Evolutionary conservation across 2,329 filamentous ascomycete species (phyloP), one percentile per base, ranked within the genome.

Genomic region (Colletotrichum kahawae): DNA sequence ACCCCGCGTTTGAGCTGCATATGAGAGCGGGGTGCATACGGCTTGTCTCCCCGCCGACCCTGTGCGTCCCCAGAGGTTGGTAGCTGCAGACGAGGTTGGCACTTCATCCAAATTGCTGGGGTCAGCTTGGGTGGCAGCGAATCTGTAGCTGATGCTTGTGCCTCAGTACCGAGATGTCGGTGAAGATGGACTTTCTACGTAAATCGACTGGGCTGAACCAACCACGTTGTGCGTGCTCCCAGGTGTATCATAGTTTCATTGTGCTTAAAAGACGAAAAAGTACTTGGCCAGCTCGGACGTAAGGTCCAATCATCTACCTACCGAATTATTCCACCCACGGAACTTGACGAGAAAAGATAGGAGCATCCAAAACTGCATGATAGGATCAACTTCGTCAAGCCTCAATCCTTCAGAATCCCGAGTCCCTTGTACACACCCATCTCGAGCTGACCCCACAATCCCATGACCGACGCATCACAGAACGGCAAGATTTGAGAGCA

Each of bases 401-500:
- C 43, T 51, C n/a, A 51, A 24, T 9, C 66, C 14, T 31, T 24
- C 3, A 34, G 7, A 4, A 29, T 71, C 36, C 31, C 31, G 14
- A 75, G 57, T 3, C 62, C 81, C 67, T 77, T 77, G 62, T 88
- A 87, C 38, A 85, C 82, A 68, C 81, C 82, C 4, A 80, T 72
- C 77, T 88, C 87, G 8, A 88, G 76, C 16, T 80, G 72, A 1
- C 68, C 72, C 86, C 86, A 89, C 6, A 89, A 66, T 0, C 79
- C 80, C 38, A 86, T 9, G 2, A 90, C 86, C 4, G 84, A 81
- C 0, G 80, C 71, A 77, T 90, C 86, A 3, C 75, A 85, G 79
- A 90, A 90, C 0, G 89, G 89, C 66, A 91, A 65, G 33, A 90
- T 85, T 80, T 91, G 90, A 4, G 84, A 83, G 48, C 84, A 85